Base-by-base conservation (phyloP, 805 yeast genomes). In the Barnettozyma siamensis region DNA sequence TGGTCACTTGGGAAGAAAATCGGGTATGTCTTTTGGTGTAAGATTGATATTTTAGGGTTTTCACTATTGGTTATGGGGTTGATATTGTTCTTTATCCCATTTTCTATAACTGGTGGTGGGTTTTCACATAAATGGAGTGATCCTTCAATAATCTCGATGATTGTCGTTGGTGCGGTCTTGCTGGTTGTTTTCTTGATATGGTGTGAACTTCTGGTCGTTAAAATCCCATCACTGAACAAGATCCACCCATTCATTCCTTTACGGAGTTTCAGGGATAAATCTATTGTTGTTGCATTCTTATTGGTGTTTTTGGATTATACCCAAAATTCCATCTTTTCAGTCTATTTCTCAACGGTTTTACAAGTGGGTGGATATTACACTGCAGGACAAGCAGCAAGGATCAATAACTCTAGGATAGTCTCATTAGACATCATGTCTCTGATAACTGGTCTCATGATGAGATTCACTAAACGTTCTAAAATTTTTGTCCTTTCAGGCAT, bases 321-420 rank as follows among this genome's bases (percentile, higher is more conserved):
- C 47, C 51, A 40, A 13, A 59, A 57, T 31, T 51, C 61, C 2
- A 46, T 58, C 3, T 59, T 54, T 36, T 29, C 55, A 9, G 50
- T 55, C 3, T 58, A 58, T 42, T 49, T 57, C 43, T 42, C 52
- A 38, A 57, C 63, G 2, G 41, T 41, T 10, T 42, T 58, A 28
- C 63, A 60, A 48, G 64, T 58, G 44, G 55, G 61, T 39, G 58
- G 58, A 38, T 53, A 56, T 39, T 49, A 41, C 43, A 44, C 53
- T 21, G 57, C 53, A 21, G 63, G 63, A 21, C 49, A 54, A 37
- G 60, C 63, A 19, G 42, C 53, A 13, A 58, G 64, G 50, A 49
- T 62, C 34, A 59, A 60, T 49, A 44, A 50, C 21, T 49, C 66
- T 33, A 59, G 59, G 45, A 60, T 57, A 43, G 58, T 46, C 31